Evolutionary conservation across 257 asterid species (phyloP).

Genomic region (Nicotiana noctiflora): DNA sequence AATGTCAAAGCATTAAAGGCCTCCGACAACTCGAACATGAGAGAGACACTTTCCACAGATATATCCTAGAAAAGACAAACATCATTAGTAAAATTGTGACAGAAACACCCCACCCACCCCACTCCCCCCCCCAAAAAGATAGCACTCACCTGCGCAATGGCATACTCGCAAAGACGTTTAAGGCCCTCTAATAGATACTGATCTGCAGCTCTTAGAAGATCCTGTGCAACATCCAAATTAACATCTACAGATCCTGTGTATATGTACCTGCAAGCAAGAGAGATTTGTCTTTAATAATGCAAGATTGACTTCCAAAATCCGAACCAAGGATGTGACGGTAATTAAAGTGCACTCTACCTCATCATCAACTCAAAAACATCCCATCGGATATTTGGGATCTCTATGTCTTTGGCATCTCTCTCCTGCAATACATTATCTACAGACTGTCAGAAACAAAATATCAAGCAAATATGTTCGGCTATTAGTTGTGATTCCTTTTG

Average conservation of each 20-base stretch:
- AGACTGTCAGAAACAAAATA: not conserved
- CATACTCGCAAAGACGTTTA: conserved; percentile 82
- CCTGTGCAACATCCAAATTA: conserved; percentile 76
- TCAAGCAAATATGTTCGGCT: not conserved
- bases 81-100: conserved; percentile 17
- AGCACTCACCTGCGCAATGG: conserved; percentile 76
- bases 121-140: no score
- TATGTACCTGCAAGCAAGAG: conserved; percentile 50
- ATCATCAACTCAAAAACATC: conserved; percentile 95
- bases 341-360: conserved; percentile 44
- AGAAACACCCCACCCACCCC: no score
- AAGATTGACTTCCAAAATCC: not conserved
- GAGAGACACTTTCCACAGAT: conserved; percentile 67
- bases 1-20: conserved; percentile 76
- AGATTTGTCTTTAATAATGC: not conserved
- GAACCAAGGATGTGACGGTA: not conserved
- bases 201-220: conserved; percentile 92
- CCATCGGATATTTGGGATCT: conserved; percentile 95
- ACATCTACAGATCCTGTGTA: conserved; percentile 93
- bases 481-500: not conserved
- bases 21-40: conserved; percentile 92
- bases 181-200: conserved; percentile 98
- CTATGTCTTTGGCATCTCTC: conserved; percentile 94
- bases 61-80: conserved; percentile 51
- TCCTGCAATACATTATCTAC: conserved; percentile 48